Conservation (phyloP, 148 eudicot genomes). For the Spergularia marina region DNA sequence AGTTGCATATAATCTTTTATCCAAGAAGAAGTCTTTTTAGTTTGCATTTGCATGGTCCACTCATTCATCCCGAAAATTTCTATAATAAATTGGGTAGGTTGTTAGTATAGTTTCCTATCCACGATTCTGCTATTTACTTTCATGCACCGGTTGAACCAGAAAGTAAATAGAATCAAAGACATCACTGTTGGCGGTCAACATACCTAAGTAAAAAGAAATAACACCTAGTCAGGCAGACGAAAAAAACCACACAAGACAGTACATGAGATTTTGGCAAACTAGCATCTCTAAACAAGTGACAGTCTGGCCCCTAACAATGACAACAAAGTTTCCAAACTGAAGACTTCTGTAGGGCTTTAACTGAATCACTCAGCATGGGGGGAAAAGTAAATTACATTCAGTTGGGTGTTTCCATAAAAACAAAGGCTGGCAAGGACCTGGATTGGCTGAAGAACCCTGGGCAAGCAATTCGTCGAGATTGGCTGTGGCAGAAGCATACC, state of each 20-base stretch:
- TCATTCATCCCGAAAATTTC: too few relatives aligned
- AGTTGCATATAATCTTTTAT: not conserved
- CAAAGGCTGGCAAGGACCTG: conserved; percentile 50
- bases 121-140: too few relatives aligned
- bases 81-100: too few relatives aligned
- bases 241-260: not conserved
- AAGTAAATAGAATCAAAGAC: not conserved
- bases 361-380: conserved; percentile 16
- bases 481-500: conserved; percentile 73
- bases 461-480: conserved; percentile 49
- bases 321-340: not conserved
- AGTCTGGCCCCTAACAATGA: not conserved
- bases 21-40: too few relatives aligned
- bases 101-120: too few relatives aligned
- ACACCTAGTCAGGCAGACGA: not conserved
- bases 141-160: not conserved
- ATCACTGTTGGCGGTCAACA: not conserved
- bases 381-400: conserved; percentile 9
- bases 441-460: conserved; percentile 43
- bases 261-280: not conserved
- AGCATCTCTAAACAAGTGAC: not conserved
- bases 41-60: too few relatives aligned
- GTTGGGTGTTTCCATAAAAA: conserved; percentile 11
- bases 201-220: not conserved
- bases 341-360: not conserved